Base-by-base conservation (phyloP, 2,329 filamentous ascomycete genomes). In the Acephala macrosclerotiorum region DNA sequence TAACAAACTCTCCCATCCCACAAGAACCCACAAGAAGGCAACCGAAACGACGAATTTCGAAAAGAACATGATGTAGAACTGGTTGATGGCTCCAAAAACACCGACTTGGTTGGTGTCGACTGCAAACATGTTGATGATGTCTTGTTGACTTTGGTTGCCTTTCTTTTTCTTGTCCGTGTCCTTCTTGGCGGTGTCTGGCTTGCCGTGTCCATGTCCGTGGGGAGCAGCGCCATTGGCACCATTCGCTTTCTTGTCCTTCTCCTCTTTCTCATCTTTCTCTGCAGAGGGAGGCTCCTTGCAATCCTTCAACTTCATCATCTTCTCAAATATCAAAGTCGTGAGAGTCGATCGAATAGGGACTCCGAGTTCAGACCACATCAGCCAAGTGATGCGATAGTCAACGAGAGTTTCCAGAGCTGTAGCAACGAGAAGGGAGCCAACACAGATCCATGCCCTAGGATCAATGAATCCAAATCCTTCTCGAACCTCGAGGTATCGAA, bases 281-380 rank as follows among this genome's bases (percentile, higher is more conserved):
- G 12, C 93, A 82, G 55, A 42, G 12, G 67, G 83, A 70, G 84
- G 87, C 49, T 80, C 71, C 20, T 74, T 82, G 22, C 85, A 84
- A 74, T 94, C 91, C 75, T 94, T 94, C 60, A 88, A 85, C 40
- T 88, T 85, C 81, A 93, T 87, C 0, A 90, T 86, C 76, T 95
- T 95, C 66, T 89, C 85, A 72, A 93, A 94, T 16, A 94, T 85
- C 18, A 93, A 81, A 0, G 90, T 85, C 1, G 89, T 87, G 3
- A 95, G 80, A 71, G 93, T 88, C 22, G 88, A 85, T 59, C 90
- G 87, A 18, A 94, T 80, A 0, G 90, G 89, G 33, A 71, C 60
- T 14, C 68, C 67, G 6, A 73, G 56, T 12, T 71, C 65, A 26
- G 63, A 66, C 66, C 66, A 72, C 64, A 66, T 66, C 18, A 66